Base-by-base conservation (phyloP, 2,329 filamentous ascomycete species). In the Diaporthe destruens region DNA sequence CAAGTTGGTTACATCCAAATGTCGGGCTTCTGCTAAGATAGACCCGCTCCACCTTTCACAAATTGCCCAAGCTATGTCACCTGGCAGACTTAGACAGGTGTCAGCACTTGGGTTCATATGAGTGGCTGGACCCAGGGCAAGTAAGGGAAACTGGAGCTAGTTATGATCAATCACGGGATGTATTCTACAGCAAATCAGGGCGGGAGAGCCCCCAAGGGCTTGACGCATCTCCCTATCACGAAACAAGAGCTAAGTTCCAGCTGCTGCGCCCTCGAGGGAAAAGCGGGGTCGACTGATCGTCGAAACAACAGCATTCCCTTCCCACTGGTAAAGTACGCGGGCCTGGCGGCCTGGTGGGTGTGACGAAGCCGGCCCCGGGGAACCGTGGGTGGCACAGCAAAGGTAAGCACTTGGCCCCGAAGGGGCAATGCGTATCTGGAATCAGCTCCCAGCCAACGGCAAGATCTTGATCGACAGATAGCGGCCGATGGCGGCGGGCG, bases 321-420 rank as follows among this genome's bases (percentile, higher is more conserved):
- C 25, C 32, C 29, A 18, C 25, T 66, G 44, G 47, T n/a, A n/a
- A n/a, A n/a, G 51, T 25, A 49, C 20, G 20, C 9, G 44, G 34
- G 39, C 39, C 16, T 14, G n/a, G 32, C n/a, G 53, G 16, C 47
- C 49, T 25, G 39, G 25, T 29, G 56, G 39, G 65, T 34, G 36
- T 69, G 47, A 72, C 71, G 59, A 61, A 59, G 51, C 34, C 55
- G 32, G 67, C 39, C 57, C 63, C 67, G 51, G 61, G 32, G 29
- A 54, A 57, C 42, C 39, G 18, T 65, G 67, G 68, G 67, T 71
- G 49, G 42, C 68, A 71, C 67, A 42, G 44, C 32, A 49, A 25
- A 11, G n/a, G 71, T 73, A 69, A 73, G 71, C 71, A 71, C 67
- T 69, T 71, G 57, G 59, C 4, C 47, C 14, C n/a, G 51, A 66